Conservation (phyloP, 2,329 filamentous ascomycete species). For the Aureobasidium sp. region DNA sequence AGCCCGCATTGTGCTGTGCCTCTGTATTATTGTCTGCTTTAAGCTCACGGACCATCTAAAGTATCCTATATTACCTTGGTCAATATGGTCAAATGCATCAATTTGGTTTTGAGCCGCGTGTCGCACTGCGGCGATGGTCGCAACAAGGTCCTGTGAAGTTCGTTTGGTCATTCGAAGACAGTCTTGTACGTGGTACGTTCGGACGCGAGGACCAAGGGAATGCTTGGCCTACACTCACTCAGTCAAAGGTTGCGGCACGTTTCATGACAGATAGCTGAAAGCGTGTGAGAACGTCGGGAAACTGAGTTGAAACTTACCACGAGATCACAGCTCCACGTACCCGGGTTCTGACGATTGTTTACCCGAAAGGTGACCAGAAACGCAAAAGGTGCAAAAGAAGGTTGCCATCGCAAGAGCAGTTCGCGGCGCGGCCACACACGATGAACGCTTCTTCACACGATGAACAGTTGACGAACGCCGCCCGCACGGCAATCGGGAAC, state of each 20-base stretch:
- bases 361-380: background rate
- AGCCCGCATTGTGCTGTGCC: background rate
- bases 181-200: background rate
- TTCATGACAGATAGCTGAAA: background rate
- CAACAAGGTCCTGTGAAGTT: background rate
- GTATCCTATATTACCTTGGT: background rate
- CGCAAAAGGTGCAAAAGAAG: background rate
- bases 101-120: background rate
- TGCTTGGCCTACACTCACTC: background rate
- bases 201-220: background rate
- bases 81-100: background rate
- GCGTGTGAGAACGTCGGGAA: background rate
- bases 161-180: background rate
- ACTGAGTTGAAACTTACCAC: background rate
- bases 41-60: background rate
- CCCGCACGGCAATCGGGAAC: background rate
- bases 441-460: background rate
- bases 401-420: background rate
- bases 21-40: background rate
- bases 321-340: background rate
- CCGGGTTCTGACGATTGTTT: background rate
- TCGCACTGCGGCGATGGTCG: background rate
- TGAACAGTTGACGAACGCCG: slow-evolving; percentile 3
- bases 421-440: background rate
- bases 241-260: background rate